phyloP scores from a whole-genome alignment of 768 basidiomycete species.

The Sporobolomyces pararoseus region DNA sequence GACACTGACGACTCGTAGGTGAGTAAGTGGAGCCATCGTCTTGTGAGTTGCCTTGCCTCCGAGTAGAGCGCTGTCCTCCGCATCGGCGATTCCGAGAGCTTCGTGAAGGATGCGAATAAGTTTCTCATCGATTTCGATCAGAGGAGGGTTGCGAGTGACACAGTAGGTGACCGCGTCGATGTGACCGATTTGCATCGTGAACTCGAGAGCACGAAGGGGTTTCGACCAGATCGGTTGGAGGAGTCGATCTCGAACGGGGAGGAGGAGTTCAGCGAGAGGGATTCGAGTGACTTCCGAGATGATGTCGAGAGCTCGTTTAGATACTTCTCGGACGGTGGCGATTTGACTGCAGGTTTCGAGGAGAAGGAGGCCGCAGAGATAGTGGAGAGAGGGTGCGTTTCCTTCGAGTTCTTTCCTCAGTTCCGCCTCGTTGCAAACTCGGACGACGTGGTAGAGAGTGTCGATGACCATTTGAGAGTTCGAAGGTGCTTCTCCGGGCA shows the following conservation, averaged over 20 bases:
- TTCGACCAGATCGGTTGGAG: conserved; percentile 89
- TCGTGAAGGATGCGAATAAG: conserved; percentile 86
- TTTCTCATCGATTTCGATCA: conserved; percentile 88
- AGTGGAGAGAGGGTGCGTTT: conserved; percentile 45
- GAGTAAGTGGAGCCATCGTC: conserved; percentile 72
- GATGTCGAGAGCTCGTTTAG: conserved; percentile 72
- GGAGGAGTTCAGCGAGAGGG: conserved; percentile 71
- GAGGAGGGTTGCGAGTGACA: conserved; percentile 78
- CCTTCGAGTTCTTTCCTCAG: conserved; percentile 47
- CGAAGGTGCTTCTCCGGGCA: conserved; percentile 80
- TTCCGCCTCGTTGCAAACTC: conserved; percentile 50
- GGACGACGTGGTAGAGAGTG: conserved; percentile 57
- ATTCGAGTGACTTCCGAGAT: conserved; percentile 70
- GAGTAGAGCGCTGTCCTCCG: conserved; percentile 78
- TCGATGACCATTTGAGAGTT: conserved; percentile 73
- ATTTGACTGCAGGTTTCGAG: conserved; percentile 80
- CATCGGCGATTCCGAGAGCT: conserved; percentile 89
- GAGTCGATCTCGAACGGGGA: conserved; percentile 80
- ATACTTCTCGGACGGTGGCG: conserved; percentile 74
- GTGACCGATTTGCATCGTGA: conserved; percentile 93
- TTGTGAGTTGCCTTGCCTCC: conserved; percentile 70
- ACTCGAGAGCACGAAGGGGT: conserved; percentile 87
- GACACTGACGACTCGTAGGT: conserved; percentile 89
- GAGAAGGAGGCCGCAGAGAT: conserved; percentile 74
- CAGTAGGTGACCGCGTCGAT: conserved; percentile 95